These are phyloP conservation scores for Paraconiothyrium sp. DNA, from an alignment of 2,329 filamentous ascomycete genomes.

Conservation along the genomic window DNA sequence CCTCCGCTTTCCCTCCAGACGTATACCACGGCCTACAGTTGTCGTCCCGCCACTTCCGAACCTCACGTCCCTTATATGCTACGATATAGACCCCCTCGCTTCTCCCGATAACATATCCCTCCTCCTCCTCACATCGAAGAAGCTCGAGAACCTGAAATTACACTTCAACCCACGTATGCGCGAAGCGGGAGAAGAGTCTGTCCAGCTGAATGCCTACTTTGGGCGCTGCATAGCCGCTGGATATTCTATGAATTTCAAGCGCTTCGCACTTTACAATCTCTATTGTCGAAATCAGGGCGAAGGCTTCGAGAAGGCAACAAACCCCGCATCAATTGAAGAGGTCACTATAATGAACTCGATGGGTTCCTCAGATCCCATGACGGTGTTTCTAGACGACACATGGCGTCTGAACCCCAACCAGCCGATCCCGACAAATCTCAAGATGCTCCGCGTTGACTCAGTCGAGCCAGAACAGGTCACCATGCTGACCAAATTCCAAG, in stretches of 20 bases:
- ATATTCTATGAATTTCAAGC: constrained; percentile 58
- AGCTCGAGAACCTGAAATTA: constrained; percentile 63
- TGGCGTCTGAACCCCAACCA: constrained; percentile 55
- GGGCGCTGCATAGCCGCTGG: constrained; percentile 62
- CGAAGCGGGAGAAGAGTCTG: constrained; percentile 65
- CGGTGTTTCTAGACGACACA: constrained; percentile 65
- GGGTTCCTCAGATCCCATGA: constrained; percentile 56
- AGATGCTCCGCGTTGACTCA: constrained; percentile 60
- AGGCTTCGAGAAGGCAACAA: constrained; percentile 57
- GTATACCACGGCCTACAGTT: constrained; percentile 66
- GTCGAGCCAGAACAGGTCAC: constrained; percentile 56
- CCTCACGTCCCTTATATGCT: constrained; percentile 62
- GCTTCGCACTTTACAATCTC: constrained; percentile 66
- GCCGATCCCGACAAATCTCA: constrained; percentile 51
- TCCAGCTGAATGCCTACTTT: constrained; percentile 65
- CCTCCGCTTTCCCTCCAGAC: constrained; percentile 64
- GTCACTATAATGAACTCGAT: constrained; percentile 65
- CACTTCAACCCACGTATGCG: constrained; percentile 72
- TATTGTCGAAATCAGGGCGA: constrained; percentile 61
- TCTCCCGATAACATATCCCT: constrained; percentile 70
- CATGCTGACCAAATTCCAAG: constrained; percentile 54
- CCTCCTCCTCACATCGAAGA: constrained; percentile 63
- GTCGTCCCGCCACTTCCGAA: constrained; percentile 66
- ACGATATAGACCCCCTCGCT: constrained; percentile 70
- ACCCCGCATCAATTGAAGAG: constrained; percentile 55